phyloP scores from a whole-genome alignment of 495 filamentous ascomycete genomes.

The Terfezia boudieri region DNA sequence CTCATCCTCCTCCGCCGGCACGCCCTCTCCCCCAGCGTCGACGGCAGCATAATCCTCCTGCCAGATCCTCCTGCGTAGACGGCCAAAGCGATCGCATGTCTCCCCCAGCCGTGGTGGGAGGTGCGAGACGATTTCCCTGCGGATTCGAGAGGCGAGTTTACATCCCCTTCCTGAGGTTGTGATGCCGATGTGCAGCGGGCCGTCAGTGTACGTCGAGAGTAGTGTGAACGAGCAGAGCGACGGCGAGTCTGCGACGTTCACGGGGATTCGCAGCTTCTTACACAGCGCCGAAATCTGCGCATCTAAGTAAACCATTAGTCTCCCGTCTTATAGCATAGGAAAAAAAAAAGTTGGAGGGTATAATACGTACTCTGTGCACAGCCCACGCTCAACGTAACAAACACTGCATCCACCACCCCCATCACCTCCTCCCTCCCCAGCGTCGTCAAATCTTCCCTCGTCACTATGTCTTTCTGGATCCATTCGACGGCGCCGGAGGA shows the following conservation, averaged over 20 bases:
- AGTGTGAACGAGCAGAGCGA: slow-evolving; percentile 69
- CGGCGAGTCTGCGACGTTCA: slow-evolving; percentile 81
- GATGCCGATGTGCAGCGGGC: slow-evolving; percentile 82
- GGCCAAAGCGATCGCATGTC: slow-evolving; percentile 58
- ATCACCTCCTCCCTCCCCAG: slow-evolving; percentile 63
- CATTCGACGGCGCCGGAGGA: slow-evolving; percentile 50
- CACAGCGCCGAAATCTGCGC: slow-evolving; percentile 54
- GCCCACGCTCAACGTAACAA: slow-evolving; percentile 36
- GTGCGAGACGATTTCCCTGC: slow-evolving; percentile 60
- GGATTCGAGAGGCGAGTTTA: slow-evolving; percentile 77
- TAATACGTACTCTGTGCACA: too few species aligned
- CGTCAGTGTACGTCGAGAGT: slow-evolving; percentile 69
- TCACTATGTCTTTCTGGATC: slow-evolving; percentile 23
- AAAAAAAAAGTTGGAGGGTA: too few species aligned
- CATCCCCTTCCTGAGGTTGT: slow-evolving; percentile 91
- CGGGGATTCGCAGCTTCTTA: slow-evolving; percentile 56
- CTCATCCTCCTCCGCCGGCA: slow-evolving; percentile 57
- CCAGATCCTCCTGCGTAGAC: slow-evolving; percentile 51
- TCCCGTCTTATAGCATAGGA: too few species aligned
- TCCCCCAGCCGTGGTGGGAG: slow-evolving; percentile 64
- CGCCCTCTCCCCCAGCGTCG: slow-evolving; percentile 20
- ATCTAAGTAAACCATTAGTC: too few species aligned
- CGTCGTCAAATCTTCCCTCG: slow-evolving; percentile 35
- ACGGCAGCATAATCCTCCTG: slow-evolving; percentile 43
- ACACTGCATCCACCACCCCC: slow-evolving; percentile 69